These are phyloP conservation scores for Trametes hirsuta DNA, from an alignment of 1,284 basidiomycete genomes.

Conservation along the genomic window DNA sequence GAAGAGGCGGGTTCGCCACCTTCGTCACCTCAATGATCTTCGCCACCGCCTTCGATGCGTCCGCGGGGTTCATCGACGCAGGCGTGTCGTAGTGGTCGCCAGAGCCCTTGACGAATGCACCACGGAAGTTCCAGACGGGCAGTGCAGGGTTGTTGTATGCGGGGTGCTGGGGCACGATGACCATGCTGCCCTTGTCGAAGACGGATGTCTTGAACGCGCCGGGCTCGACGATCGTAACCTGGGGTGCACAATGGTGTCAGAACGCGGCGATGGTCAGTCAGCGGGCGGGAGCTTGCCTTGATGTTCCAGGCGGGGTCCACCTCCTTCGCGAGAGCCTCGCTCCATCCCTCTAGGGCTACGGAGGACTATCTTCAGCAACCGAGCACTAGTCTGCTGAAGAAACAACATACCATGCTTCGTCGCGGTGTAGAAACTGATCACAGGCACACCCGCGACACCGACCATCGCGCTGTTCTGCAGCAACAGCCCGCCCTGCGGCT, in stretches of 20 bases:
- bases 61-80: not conserved
- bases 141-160: slow-evolving; percentile 17
- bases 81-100: slow-evolving; percentile 2
- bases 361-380: too few species aligned
- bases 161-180: slow-evolving; percentile 10
- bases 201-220: slow-evolving; percentile 17
- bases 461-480: too few species aligned
- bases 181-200: not conserved
- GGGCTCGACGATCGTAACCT: slow-evolving; percentile 20
- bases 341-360: not conserved
- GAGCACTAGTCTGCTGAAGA: too few species aligned
- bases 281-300: not conserved
- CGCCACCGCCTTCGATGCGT: slow-evolving; percentile 7
- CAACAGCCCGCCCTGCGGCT: too few species aligned
- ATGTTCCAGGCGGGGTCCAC: not conserved
- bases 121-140: not conserved
- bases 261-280: not conserved
- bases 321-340: not conserved
- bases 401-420: too few species aligned
- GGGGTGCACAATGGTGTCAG: not conserved
- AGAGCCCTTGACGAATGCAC: slow-evolving; percentile 4
- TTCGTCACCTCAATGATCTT: slow-evolving; percentile 8
- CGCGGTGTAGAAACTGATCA: too few species aligned
- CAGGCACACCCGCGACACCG: too few species aligned
- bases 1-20: slow-evolving; percentile 13